phyloP scores from a whole-genome alignment of 2,329 filamentous ascomycete species.

The Simplicillium sp. region DNA sequence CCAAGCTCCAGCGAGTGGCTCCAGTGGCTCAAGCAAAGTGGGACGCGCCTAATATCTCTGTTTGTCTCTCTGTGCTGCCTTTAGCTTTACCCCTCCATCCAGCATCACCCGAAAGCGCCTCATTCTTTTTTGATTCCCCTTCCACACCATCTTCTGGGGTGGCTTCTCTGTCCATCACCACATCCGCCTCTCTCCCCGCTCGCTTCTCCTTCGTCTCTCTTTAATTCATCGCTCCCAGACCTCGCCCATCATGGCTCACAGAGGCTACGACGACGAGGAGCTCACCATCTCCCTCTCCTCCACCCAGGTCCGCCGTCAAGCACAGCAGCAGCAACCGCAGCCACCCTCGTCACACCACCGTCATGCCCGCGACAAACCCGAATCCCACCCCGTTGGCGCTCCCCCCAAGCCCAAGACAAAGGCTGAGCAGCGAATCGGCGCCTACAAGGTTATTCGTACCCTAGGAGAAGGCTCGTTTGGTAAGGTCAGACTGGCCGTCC shows the following conservation, averaged over 20 bases:
- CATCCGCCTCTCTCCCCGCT: too few species aligned
- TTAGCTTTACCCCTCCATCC: too few species aligned
- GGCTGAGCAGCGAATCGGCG: conserved; percentile 77
- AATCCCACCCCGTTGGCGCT: conserved; percentile 16
- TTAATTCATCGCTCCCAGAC: too few species aligned
- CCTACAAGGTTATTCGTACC: conserved; percentile 84
- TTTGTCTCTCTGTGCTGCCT: too few species aligned
- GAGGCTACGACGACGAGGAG: conserved; percentile 69
- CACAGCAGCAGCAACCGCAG: conserved; percentile 18
- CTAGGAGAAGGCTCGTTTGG: conserved; percentile 96
- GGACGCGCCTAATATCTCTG: too few species aligned
- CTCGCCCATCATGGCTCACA: conserved; percentile 34
- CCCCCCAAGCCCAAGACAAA: conserved; percentile 37
- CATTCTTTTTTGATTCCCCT: too few species aligned
- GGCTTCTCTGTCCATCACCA: too few species aligned
- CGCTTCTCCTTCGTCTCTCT: too few species aligned
- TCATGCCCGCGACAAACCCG: conserved; percentile 12
- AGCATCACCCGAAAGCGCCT: too few species aligned
- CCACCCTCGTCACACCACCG: conserved; percentile 10
- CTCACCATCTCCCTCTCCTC: conserved; percentile 67
- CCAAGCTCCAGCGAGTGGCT: too few species aligned
- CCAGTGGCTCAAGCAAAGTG: too few species aligned
- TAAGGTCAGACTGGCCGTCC: conserved; percentile 94
- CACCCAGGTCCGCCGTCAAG: conserved; percentile 48
- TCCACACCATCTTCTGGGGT: too few species aligned